Evolutionary conservation across 2,329 filamentous ascomycete genomes (phyloP).

Genomic region (Aaosphaeria arxii): DNA sequence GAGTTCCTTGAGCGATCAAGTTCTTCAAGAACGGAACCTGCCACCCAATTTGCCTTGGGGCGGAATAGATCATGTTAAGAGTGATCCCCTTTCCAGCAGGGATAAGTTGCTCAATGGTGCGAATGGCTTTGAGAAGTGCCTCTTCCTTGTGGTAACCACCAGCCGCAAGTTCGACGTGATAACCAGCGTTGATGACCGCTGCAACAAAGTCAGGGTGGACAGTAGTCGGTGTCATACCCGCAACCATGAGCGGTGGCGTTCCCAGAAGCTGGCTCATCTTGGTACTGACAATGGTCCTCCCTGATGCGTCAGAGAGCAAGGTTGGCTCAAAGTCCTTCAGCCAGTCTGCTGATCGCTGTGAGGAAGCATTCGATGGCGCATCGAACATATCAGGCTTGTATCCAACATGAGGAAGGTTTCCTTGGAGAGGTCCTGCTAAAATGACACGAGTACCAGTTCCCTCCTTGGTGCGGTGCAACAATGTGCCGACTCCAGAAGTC

Average conservation of each 20-base stretch:
- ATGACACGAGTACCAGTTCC: slow-evolving; percentile 15
- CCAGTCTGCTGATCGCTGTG: slow-evolving; percentile 9
- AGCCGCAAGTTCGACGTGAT: slow-evolving; percentile 85
- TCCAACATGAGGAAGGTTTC: slow-evolving; percentile 9
- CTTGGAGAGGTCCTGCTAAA: slow-evolving; percentile 10
- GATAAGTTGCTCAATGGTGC: slow-evolving; percentile 80
- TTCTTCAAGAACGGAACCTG: slow-evolving; percentile 82
- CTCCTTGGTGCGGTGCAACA: slow-evolving; percentile 12
- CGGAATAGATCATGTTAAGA: slow-evolving; percentile 88
- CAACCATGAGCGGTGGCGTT: slow-evolving; percentile 82
- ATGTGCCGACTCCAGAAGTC: slow-evolving; percentile 14
- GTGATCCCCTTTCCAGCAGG: slow-evolving; percentile 84
- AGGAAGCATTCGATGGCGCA: slow-evolving; percentile 1
- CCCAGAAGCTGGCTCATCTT: slow-evolving; percentile 80
- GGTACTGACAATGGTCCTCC: slow-evolving; percentile 10
- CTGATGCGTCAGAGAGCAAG: slow-evolving; percentile 6
- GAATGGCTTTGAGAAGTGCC: slow-evolving; percentile 77
- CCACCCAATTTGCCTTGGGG: slow-evolving; percentile 86
- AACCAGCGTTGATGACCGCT: slow-evolving; percentile 92
- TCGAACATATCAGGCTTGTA: slow-evolving; percentile 14
- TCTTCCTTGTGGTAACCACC: slow-evolving; percentile 85
- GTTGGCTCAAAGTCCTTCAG: slow-evolving; percentile 8
- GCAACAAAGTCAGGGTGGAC: slow-evolving; percentile 90
- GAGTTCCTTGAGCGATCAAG: slow-evolving; percentile 79
- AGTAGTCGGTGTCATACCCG: slow-evolving; percentile 90